Evolutionary conservation across 2,329 filamentous ascomycete genomes (phyloP).

Genomic region (Fusarium napiforme): DNA sequence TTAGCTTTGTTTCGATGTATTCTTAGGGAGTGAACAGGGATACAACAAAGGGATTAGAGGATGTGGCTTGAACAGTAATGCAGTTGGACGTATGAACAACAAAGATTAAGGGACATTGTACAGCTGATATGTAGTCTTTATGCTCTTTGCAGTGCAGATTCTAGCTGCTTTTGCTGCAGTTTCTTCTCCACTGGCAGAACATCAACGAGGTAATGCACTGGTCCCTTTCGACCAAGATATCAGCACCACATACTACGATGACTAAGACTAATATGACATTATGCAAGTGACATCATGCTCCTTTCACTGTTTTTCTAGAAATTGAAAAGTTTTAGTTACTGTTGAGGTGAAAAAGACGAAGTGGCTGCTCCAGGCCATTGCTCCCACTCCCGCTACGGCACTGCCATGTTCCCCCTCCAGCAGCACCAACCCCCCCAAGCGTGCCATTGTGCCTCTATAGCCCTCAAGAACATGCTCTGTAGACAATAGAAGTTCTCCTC

Average conservation of each 20-base stretch:
- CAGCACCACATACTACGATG: not conserved
- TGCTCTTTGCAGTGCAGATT: not conserved
- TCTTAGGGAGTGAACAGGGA: not conserved
- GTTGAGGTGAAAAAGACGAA: not conserved
- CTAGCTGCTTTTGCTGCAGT: not conserved
- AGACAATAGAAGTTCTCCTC: not conserved
- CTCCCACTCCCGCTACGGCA: not conserved
- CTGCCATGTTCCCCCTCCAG: not conserved
- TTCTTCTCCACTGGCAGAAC: not conserved
- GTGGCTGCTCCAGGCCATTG: not conserved
- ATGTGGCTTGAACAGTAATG: not conserved
- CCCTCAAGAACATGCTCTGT: too few relatives aligned
- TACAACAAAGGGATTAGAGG: constrained; percentile 12
- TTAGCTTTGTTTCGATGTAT: constrained; percentile 20
- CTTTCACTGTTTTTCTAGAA: not conserved
- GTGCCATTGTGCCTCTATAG: not conserved
- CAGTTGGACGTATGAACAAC: not conserved
- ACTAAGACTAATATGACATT: not conserved
- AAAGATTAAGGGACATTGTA: not conserved
- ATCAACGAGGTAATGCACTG: not conserved
- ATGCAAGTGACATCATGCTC: accelerated
- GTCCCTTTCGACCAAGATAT: not conserved
- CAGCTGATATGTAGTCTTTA: not conserved
- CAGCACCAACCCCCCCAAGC: not conserved
- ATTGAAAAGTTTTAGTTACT: not conserved